These are phyloP conservation scores for Volutella citrinella DNA, from an alignment of 2,329 filamentous ascomycete species.

Conservation along the genomic window DNA sequence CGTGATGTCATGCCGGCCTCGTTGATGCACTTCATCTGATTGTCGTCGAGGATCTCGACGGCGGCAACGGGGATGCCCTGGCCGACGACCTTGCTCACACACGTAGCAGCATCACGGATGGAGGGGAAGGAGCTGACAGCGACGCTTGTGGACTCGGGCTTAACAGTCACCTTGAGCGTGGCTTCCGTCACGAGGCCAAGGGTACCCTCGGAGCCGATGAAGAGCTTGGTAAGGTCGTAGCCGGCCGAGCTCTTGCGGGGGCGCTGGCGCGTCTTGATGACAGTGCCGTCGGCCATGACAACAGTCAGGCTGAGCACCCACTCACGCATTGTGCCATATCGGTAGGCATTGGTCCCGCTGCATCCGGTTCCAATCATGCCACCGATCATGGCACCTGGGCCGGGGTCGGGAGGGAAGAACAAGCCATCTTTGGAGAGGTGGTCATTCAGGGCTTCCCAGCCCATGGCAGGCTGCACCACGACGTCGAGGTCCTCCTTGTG, in stretches of 20 bases:
- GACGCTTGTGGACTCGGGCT: slow-evolving; percentile 75
- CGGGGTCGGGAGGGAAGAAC: slow-evolving; percentile 91
- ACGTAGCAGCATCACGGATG: slow-evolving; percentile 71
- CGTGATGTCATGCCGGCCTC: slow-evolving; percentile 63
- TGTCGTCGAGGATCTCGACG: slow-evolving; percentile 89
- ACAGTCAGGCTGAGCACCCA: slow-evolving; percentile 88
- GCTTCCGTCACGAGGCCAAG: slow-evolving; percentile 90
- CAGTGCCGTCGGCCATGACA: slow-evolving; percentile 83
- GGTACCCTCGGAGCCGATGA: slow-evolving; percentile 89
- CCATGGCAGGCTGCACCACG: slow-evolving; percentile 75
- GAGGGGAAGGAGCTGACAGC: slow-evolving; percentile 63
- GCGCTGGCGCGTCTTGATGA: slow-evolving; percentile 85
- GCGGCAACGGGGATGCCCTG: slow-evolving; percentile 82
- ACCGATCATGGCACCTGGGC: slow-evolving; percentile 88
- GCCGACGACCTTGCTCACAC: slow-evolving; percentile 76
- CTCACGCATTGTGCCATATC: slow-evolving; percentile 92
- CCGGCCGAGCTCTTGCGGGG: slow-evolving; percentile 88
- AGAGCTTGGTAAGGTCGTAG: slow-evolving; percentile 86
- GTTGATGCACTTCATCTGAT: slow-evolving; percentile 76
- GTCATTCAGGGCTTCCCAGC: slow-evolving; percentile 85
- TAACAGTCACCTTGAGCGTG: slow-evolving; percentile 79
- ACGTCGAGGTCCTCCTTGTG: slow-evolving; percentile 77
- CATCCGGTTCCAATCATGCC: slow-evolving; percentile 77
- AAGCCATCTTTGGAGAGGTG: slow-evolving; percentile 68
- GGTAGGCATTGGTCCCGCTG: slow-evolving; percentile 83